Conservation (phyloP, 2,329 filamentous ascomycete species). For the Hymenoscyphus repandus region DNA sequence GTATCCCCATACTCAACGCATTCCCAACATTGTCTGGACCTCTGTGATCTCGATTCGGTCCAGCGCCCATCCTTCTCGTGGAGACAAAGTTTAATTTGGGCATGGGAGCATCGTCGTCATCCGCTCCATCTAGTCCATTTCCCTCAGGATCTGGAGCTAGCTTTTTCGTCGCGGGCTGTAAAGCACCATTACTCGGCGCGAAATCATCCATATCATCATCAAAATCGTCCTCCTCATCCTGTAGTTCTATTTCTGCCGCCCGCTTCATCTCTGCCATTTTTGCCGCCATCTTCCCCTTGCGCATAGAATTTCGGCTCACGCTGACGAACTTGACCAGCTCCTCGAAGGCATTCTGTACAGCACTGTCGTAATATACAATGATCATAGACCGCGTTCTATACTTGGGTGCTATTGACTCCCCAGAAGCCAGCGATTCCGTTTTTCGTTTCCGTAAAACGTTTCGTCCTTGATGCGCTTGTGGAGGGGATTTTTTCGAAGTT, state of each 20-base stretch:
- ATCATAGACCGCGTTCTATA: conserved; percentile 71
- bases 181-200: conserved; percentile 1
- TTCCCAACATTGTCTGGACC: conserved; percentile 10
- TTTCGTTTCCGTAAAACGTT: conserved; percentile 28
- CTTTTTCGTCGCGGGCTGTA: not conserved
- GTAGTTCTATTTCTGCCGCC: conserved; percentile 53
- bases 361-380: conserved; percentile 88
- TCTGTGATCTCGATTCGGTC: conserved; percentile 18
- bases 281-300: conserved; percentile 81
- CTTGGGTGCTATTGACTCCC: conserved; percentile 26
- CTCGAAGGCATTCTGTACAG: conserved; percentile 79
- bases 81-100: conserved; percentile 36
- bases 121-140: conserved; percentile 18
- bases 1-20: conserved; percentile 18
- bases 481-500: conserved; percentile 18
- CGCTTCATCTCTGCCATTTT: conserved; percentile 63
- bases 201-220: not conserved
- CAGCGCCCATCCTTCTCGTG: conserved; percentile 36
- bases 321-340: conserved; percentile 77
- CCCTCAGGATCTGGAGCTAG: not conserved
- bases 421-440: conserved; percentile 30
- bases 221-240: conserved; percentile 38
- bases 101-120: conserved; percentile 26
- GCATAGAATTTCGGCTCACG: conserved; percentile 73
- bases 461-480: conserved; percentile 13